phyloP scores from a whole-genome alignment of 352 stramenopile species.

The Phytophthora aleatoria region DNA sequence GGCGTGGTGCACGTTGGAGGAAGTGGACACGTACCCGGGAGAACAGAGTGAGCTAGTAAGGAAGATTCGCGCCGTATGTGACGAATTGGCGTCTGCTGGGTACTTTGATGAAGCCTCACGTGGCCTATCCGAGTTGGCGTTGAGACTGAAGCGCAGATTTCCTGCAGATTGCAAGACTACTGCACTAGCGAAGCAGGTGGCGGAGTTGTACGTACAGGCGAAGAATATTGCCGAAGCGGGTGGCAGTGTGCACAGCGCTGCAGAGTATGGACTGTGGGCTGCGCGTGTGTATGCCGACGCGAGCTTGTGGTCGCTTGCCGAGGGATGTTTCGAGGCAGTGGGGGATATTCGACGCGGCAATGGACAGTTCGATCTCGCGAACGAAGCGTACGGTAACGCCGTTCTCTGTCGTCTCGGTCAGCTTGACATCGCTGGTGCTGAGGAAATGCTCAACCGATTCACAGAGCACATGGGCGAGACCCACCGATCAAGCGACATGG shows the following conservation, averaged over 20 bases:
- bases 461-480: constrained; percentile 37
- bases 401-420: constrained; percentile 65
- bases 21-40: constrained; percentile 44
- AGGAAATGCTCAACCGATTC: constrained; percentile 56
- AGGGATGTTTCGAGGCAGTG: constrained; percentile 60
- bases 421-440: constrained; percentile 58
- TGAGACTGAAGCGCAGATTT: constrained; percentile 69
- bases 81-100: constrained; percentile 56
- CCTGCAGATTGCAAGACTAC: constrained; percentile 48
- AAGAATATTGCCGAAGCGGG: constrained; percentile 62
- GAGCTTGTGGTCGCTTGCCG: constrained; percentile 53
- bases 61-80: constrained; percentile 56
- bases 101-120: constrained; percentile 77
- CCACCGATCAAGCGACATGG: constrained; percentile 50
- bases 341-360: constrained; percentile 53
- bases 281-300: constrained; percentile 59
- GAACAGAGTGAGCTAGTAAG: constrained; percentile 43
- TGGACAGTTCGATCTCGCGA: constrained; percentile 40
- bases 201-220: constrained; percentile 56
- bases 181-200: constrained; percentile 42
- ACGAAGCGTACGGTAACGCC: constrained; percentile 63
- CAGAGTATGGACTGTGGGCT: constrained; percentile 58
- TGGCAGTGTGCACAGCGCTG: constrained; percentile 48
- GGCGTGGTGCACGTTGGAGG: constrained; percentile 69
- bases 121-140: constrained; percentile 57